Evolutionary conservation across 163 green algal species (phyloP).

Genomic region (Chlamydomonas reinhardtii): DNA sequence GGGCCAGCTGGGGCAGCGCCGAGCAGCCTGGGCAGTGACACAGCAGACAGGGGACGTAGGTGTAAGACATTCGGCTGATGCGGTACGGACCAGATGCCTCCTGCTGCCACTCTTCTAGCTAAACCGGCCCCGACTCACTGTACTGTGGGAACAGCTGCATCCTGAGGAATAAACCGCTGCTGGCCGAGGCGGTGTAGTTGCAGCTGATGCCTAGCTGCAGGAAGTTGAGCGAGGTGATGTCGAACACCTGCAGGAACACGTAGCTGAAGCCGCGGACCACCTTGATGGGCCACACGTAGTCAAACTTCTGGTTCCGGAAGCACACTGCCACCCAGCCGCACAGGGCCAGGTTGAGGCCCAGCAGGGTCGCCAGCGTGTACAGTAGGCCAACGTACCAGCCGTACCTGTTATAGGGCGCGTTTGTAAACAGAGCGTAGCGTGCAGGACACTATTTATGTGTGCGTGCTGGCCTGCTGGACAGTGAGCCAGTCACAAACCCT

Average conservation of each 20-base stretch:
- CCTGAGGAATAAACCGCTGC: not conserved
- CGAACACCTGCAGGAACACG: conserved; percentile 46
- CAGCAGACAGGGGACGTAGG: too few relatives aligned
- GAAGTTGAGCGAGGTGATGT: conserved; percentile 37
- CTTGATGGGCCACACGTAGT: not conserved
- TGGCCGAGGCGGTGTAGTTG: not conserved
- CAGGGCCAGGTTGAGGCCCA: not conserved
- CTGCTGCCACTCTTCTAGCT: too few relatives aligned
- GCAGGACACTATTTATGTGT: too few relatives aligned
- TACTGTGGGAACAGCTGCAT: not conserved
- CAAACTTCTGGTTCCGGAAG: not conserved
- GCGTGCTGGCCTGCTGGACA: too few relatives aligned
- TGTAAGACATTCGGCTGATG: too few relatives aligned
- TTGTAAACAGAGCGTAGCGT: too few relatives aligned
- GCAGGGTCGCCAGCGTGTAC: not conserved
- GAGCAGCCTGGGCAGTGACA: not conserved
- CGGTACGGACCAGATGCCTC: too few relatives aligned
- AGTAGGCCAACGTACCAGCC: not conserved
- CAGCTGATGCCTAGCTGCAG: conserved; percentile 18
- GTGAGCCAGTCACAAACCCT: too few relatives aligned
- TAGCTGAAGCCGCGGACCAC: conserved; percentile 33
- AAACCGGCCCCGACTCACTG: not conserved
- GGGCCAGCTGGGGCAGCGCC: not conserved
- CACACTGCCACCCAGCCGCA: not conserved
- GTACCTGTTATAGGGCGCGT: not conserved